phyloP scores from a whole-genome alignment of 2,329 filamentous ascomycete species.

The Zymoseptoria brevis region DNA sequence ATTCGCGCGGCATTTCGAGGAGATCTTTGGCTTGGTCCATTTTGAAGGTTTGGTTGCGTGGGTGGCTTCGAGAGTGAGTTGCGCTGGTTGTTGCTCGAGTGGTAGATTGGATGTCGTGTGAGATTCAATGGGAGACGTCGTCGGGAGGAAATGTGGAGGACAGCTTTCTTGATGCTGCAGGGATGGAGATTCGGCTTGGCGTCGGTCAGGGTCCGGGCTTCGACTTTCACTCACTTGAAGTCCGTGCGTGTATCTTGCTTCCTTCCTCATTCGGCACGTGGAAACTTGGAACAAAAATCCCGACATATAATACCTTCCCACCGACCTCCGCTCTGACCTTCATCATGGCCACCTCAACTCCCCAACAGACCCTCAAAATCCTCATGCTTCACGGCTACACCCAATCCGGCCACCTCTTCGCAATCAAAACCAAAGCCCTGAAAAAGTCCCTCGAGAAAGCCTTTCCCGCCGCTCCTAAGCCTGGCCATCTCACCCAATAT shows the following conservation, averaged over 20 bases:
- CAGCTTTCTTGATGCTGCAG: not conserved
- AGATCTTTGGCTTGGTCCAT: constrained; percentile 61
- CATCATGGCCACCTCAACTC: constrained; percentile 9
- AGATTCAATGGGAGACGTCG: not conserved
- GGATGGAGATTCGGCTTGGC: not conserved
- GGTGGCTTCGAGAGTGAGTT: not conserved
- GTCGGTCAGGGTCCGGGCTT: not conserved
- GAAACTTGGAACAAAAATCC: too few species aligned
- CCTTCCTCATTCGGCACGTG: not conserved
- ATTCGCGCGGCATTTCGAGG: constrained; percentile 60
- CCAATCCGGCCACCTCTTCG: constrained; percentile 79
- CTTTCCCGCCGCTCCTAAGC: constrained; percentile 53
- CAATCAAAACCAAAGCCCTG: constrained; percentile 77
- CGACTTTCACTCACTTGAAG: not conserved
- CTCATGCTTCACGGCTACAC: constrained; percentile 65
- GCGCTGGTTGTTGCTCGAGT: not conserved
- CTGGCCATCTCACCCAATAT: constrained; percentile 29
- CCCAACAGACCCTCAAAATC: constrained; percentile 34
- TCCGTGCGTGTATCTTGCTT: not conserved
- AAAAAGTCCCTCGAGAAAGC: constrained; percentile 71
- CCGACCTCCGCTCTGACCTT: too few species aligned
- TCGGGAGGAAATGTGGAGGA: not conserved
- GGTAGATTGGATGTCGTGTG: not conserved
- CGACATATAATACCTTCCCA: too few species aligned
- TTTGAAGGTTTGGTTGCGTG: constrained; percentile 2